Evolutionary conservation across 805 yeast genomes (phyloP), one percentile per base, ranked within the genome.

Genomic region (Spathaspora boniae): DNA sequence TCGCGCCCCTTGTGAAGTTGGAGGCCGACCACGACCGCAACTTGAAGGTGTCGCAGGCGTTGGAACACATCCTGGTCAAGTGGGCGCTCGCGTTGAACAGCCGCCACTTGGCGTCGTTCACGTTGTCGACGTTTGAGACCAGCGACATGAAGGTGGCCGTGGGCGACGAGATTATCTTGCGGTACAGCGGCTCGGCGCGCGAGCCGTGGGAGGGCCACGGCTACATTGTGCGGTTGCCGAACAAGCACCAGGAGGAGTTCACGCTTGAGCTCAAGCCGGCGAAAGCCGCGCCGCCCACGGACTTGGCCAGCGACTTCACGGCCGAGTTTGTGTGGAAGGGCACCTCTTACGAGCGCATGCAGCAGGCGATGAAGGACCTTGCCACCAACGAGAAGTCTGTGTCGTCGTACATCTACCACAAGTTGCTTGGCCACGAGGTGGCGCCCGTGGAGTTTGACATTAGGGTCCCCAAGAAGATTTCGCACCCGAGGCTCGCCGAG

Each of bases 301-400:
- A 80, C 41, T 53, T 74, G 25, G 71, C 74, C 2, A 69, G 76
- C 4, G 86, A 81, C 16, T 89, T 86, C 55, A 77, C 89, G 2
- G 88, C 89, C 0, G 91, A 86, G 48, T 83, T 86, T 53, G 86
- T 84, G 34, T 89, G 96, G 96, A 84, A 84, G 46, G 93, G 91
- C 11, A 78, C 81, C 2, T 68, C 95, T 1, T 88, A 81, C 53
- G 80, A 76, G 26, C 74, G 97, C 50, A 86, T 86, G 93, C 95
- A 86, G 61, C 62, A 65, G 15, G 93, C 96, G 0, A 61, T 89
- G 60, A 75, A 69, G 38, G 51, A 52, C 5, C 86, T 89, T 63
- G 96, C 96, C 3, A 62, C 77, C 6, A 74, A 79, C 34, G 72
- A 79, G 33, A 70, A 76, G 46, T 78, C 88, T 4, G 82, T 86